Conservation (phyloP, 306 rosid genomes). For the Rubus parviflorus region DNA sequence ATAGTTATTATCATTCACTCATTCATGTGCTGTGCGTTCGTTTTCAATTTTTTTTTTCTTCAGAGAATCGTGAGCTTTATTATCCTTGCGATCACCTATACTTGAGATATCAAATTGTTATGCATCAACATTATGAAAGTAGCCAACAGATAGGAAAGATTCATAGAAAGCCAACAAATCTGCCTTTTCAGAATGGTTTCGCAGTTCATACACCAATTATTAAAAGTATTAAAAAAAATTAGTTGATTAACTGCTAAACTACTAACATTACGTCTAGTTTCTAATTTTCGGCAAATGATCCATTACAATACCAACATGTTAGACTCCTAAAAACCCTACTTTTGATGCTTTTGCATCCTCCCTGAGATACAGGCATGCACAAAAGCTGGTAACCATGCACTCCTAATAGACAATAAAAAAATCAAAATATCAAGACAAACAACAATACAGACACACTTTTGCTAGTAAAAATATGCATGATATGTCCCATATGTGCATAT, state of each 20-base stretch:
- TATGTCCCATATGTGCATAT: background rate
- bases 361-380: background rate
- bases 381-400: background rate
- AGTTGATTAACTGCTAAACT: background rate
- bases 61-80: slow-evolving; percentile 23
- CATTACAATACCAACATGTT: background rate
- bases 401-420: background rate
- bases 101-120: background rate
- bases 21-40: too few relatives aligned
- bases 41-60: too few relatives aligned
- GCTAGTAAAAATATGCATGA: background rate
- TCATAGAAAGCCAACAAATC: background rate
- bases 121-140: background rate
- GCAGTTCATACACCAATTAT: background rate
- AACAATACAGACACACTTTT: background rate
- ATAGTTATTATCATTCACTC: too few relatives aligned
- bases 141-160: background rate
- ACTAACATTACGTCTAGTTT: background rate
- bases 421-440: background rate
- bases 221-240: background rate
- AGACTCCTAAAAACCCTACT: background rate
- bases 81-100: slow-evolving; percentile 85
- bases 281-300: background rate
- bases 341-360: background rate
- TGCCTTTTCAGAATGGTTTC: background rate